A percentile compares a stretch with the other conserved stretches of the same genome.
phyloP scores from a whole-genome alignment of 2,329 filamentous ascomycete genomes.

The Ceratocystis harringtonii region DNA sequence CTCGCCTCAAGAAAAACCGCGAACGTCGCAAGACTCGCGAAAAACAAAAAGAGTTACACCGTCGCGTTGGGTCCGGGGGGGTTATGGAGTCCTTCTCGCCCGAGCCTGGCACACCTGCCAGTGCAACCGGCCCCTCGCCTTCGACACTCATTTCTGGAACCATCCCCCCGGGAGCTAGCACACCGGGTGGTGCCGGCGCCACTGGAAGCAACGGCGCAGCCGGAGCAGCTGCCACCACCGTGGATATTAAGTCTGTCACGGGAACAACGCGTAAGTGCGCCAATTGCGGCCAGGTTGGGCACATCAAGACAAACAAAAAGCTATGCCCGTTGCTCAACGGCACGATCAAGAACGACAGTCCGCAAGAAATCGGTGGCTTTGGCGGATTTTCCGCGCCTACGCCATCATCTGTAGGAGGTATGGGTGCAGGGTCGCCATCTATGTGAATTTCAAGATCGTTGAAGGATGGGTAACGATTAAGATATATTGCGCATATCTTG shows the following conservation, averaged over 20 bases:
- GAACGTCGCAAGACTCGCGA: conserved; percentile 81
- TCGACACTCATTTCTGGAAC: neutral
- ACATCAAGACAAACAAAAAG: conserved; percentile 99
- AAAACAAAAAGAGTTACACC: conserved; percentile 60
- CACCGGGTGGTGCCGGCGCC: neutral
- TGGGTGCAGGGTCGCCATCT: conserved; percentile 5
- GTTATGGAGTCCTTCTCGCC: conserved; percentile 35
- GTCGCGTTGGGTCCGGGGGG: conserved; percentile 22
- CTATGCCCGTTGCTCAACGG: conserved; percentile 77
- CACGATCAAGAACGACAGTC: conserved; percentile 49
- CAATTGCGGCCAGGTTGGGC: conserved; percentile 89
- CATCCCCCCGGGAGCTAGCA: neutral
- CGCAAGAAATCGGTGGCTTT: conserved; percentile 43
- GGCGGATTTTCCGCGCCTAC: conserved; percentile 24
- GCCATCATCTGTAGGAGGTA: neutral
- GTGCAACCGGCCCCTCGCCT: conserved; percentile 28
- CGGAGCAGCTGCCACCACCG: neutral
- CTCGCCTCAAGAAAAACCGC: conserved; percentile 77
- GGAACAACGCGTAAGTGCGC: conserved; percentile 85
- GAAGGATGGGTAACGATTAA: too few relatives aligned
- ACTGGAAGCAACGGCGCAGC: neutral
- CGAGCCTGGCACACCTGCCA: conserved; percentile 31
- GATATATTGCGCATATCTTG: too few relatives aligned
- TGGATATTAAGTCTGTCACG: conserved; percentile 22
- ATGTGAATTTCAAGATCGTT: neutral